Evolutionary conservation across 1,284 basidiomycete genomes (phyloP), one percentile per base, ranked within the genome.

Genomic region (Sutorius eximius): DNA sequence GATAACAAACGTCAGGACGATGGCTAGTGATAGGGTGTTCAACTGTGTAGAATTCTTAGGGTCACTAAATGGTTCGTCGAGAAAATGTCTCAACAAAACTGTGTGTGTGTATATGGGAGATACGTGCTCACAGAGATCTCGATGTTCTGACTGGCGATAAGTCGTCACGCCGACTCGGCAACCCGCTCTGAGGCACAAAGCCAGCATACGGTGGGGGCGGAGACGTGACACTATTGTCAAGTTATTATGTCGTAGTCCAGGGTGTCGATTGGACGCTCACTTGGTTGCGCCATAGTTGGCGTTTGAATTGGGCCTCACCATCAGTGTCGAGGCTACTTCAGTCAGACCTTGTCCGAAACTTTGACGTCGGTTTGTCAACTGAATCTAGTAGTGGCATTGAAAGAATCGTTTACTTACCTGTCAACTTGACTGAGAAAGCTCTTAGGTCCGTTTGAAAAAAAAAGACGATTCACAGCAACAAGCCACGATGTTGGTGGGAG

Each of bases 141-240:
- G 7, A 20, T 33, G 43, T n/a, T 43, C 34, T 27, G 20, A 18
- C 3, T 16, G 29, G 3, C 22, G 44, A 42, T 16, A 13, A 29
- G 29, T 34, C 4, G 29, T 29, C 27, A 7, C 11, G n/a, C 1
- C 29, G 40, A 27, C 24, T 27, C 5, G 38, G 16, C 11, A 4
- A 13, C 11, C 2, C 24, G 10, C 4, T n/a, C 16, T 42, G 29
- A 8, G n/a, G 2, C 3, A 9, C 3, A 48, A 18, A 51, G 11
- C 51, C 43, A 34, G 55, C 8, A 37, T 62, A 65, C 3, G 63
- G 63, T 16, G 63, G 64, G 0, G 59, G 59, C 3, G 49, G 41
- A 16, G 52, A 27, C 1, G 13, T 43, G 5, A 20, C 48, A 22
- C 61, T 62, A 27, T 20, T 6, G 6, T 30, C n/a, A 24, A 40